These are phyloP conservation scores for Nemania serpens DNA, from an alignment of 2,329 filamentous ascomycete species.

Conservation along the genomic window DNA sequence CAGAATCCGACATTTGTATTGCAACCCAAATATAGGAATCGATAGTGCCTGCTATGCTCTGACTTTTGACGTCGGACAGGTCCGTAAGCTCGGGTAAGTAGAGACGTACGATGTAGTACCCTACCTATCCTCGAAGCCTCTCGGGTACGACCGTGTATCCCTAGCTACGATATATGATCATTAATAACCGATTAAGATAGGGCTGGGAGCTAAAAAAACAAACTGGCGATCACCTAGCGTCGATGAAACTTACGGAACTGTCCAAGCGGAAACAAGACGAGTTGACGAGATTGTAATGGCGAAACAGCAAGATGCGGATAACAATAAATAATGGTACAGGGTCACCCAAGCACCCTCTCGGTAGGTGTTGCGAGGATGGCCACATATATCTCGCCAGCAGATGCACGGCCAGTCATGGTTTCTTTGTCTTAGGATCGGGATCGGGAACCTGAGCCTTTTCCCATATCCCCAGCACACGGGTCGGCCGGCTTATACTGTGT, in stretches of 20 bases:
- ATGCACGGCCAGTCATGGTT: slow-evolving; percentile 18
- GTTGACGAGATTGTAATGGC: slow-evolving; percentile 10
- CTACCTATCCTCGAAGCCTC: no score
- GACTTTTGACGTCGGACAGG: slow-evolving; percentile 9
- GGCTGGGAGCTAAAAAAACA: slow-evolving; percentile 36
- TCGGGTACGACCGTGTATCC: background rate
- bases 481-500: slow-evolving; percentile 32
- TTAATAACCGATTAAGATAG: slow-evolving; percentile 25
- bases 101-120: no score
- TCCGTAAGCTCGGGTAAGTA: background rate
- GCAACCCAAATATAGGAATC: background rate
- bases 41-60: background rate
- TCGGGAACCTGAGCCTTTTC: background rate
- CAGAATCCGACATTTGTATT: background rate
- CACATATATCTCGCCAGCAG: slow-evolving; percentile 36
- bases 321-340: no score
- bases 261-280: slow-evolving; percentile 5
- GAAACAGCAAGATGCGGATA: no score
- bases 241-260: slow-evolving; percentile 28
- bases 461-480: slow-evolving; percentile 25
- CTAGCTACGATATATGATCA: slow-evolving; percentile 13
- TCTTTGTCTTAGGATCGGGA: slow-evolving; percentile 32
- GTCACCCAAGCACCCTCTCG: no score
- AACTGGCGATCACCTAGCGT: slow-evolving; percentile 27
- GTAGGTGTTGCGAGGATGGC: slow-evolving; percentile 23